A percentile compares a stretch with the other conserved stretches of the same genome.
These are phyloP conservation scores for Metarhizium rileyi DNA, from an alignment of 2,329 filamentous ascomycete genomes.

Conservation along the genomic window DNA sequence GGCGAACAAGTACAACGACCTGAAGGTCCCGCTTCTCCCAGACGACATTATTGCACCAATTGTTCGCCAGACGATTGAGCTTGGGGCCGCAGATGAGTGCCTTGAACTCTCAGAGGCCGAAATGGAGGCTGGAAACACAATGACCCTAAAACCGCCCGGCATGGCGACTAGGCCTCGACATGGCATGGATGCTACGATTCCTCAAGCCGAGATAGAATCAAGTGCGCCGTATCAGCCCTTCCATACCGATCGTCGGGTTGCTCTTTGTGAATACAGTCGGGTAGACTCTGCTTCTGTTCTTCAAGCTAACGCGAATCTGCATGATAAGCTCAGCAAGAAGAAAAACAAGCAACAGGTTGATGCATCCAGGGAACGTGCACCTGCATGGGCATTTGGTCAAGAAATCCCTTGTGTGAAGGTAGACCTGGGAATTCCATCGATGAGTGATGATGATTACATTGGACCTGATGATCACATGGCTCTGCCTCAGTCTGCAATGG, in stretches of 20 bases:
- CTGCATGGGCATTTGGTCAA: conserved; percentile 52
- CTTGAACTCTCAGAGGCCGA: conserved; percentile 43
- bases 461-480: conserved; percentile 47
- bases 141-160: conserved; percentile 36
- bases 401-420: conserved; percentile 39
- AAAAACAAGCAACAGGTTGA: conserved; percentile 10
- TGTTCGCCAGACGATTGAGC: conserved; percentile 42
- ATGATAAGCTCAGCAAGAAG: conserved; percentile 30
- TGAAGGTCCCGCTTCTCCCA: conserved; percentile 53
- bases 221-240: conserved; percentile 94
- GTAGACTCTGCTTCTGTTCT: conserved; percentile 27
- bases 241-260: conserved; percentile 79
- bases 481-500: conserved; percentile 54
- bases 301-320: conserved; percentile 31
- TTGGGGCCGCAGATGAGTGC: conserved; percentile 43
- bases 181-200: conserved; percentile 53
- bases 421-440: conserved; percentile 37
- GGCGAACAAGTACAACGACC: conserved; percentile 52
- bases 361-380: conserved; percentile 6
- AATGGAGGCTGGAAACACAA: conserved; percentile 43
- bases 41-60: conserved; percentile 48
- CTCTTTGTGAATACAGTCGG: conserved; percentile 55
- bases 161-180: conserved; percentile 25
- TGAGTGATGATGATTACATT: conserved; percentile 43
- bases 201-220: conserved; percentile 83